Evolutionary conservation across 2,329 filamentous ascomycete genomes (phyloP), one percentile per base, ranked within the genome.

Genomic region (Onygenales sp.): DNA sequence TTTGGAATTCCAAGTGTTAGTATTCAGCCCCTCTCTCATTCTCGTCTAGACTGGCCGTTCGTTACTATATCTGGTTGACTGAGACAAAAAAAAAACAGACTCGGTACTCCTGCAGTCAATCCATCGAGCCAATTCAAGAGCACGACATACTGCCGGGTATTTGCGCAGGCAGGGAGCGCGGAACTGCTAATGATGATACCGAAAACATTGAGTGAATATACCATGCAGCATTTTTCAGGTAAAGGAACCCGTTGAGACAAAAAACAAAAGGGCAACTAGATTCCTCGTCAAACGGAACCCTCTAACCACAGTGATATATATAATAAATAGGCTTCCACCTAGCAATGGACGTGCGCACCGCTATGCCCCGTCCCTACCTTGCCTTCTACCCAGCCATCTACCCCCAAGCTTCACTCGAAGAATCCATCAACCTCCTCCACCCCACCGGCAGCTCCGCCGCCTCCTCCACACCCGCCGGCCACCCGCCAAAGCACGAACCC

Each of bases 1-100:
- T 2, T 65, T 81, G n/a, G 77, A 80, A 39, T 80, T 81, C 50
- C 77, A 80, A 60, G 62, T 73, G 60, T 68, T 61, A 52, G 54
- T 51, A 13, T 31, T 44, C 14, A n/a, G 14, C 13, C 43, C 13
- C 31, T 44, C 21, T 36, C 10, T 47, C 2, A 47, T 43, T 6
- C 8, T 21, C 2, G 17, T 17, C 17, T 17, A 17, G 0, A 17
- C 17, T 17, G 17, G 17, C 17, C 17, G 17, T 17, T 17, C 17
- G 17, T 17, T 17, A n/a, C n/a, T n/a, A 17, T 17, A 21, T 8
- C 17, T 14, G 9, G 34, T 36, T 10, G 6, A 11, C 14, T 36
- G 14, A 36, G 32, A 36, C 17, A 21, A 17, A 13, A 8, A 21
- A 42, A 45, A 13, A 42, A 17, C 13, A 66, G 66, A 32, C 60